phyloP scores from a whole-genome alignment of 345 rosid species.

The Lagerstroemia speciosa region DNA sequence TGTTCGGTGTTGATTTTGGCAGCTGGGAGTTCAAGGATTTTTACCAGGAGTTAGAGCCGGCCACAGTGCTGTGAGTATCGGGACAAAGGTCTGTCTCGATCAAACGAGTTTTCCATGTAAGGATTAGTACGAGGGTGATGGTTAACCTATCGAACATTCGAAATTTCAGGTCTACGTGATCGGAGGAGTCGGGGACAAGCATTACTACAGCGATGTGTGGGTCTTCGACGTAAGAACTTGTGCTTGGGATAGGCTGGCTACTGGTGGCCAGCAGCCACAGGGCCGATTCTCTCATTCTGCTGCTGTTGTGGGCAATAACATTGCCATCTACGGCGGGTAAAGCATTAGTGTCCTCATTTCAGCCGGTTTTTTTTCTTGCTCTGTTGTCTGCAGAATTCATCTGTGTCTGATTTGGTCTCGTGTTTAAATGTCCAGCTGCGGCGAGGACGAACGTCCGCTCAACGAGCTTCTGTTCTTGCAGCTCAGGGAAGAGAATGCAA shows the following conservation, averaged over 20 bases:
- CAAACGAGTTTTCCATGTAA: background rate
- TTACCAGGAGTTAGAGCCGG: slow-evolving; percentile 68
- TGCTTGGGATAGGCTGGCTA: slow-evolving; percentile 45
- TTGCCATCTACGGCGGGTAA: slow-evolving; percentile 65
- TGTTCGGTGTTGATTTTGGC: slow-evolving; percentile 4
- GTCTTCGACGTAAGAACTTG: slow-evolving; percentile 32
- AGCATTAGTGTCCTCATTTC: background rate
- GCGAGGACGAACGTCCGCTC: slow-evolving; percentile 71
- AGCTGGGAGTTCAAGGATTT: slow-evolving; percentile 46
- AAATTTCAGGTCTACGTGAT: slow-evolving; percentile 42
- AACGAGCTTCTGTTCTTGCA: slow-evolving; percentile 52
- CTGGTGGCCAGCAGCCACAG: slow-evolving; percentile 53
- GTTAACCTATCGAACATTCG: background rate
- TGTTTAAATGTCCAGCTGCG: slow-evolving; percentile 31
- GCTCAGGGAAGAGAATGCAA: slow-evolving; percentile 33
- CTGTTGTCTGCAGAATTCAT: background rate
- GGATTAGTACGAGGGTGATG: too few species aligned
- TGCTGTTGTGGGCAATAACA: slow-evolving; percentile 30
- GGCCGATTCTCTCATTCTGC: slow-evolving; percentile 79
- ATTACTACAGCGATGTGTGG: slow-evolving; percentile 67
- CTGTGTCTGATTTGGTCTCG: background rate
- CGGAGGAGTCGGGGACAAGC: slow-evolving; percentile 71
- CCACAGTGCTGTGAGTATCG: slow-evolving; percentile 49
- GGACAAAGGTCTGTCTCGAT: slow-evolving; percentile 38
- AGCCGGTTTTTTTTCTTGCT: background rate